Evolutionary conservation across 148 eudicot species (phyloP).

Genomic region (Amaranthus hypochondriacus): DNA sequence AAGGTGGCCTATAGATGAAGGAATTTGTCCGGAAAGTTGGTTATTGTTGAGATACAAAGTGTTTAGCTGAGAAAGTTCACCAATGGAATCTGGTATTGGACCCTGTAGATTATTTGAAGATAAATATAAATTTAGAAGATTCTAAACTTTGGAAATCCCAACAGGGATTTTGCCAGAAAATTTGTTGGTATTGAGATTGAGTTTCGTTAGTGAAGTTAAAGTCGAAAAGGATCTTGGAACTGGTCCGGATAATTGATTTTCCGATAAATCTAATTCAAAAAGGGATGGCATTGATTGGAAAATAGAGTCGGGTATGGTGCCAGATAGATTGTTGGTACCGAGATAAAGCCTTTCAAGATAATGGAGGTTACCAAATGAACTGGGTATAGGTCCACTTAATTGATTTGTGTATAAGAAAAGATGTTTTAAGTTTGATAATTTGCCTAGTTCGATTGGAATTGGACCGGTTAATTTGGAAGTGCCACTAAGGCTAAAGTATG

Average conservation of each 20-base stretch:
- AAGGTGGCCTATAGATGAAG: constrained; percentile 43
- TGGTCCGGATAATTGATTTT: constrained; percentile 43
- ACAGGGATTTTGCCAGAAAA: constrained; percentile 51
- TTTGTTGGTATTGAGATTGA: constrained; percentile 45
- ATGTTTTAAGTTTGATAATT: constrained; percentile 28
- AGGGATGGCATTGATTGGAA: constrained; percentile 33
- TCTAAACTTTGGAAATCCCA: constrained; percentile 45
- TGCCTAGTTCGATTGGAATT: constrained; percentile 58
- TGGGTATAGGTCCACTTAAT: constrained; percentile 50
- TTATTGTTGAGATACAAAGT: constrained; percentile 41
- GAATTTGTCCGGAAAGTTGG: constrained; percentile 45
- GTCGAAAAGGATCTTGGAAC: constrained; percentile 50
- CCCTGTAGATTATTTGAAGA: constrained; percentile 50
- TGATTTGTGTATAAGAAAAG: constrained; percentile 53
- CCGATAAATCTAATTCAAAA: constrained; percentile 43
- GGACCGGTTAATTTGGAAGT: constrained; percentile 44
- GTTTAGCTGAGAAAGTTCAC: constrained; percentile 37
- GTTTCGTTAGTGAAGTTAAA: constrained; percentile 22
- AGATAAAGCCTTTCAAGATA: constrained; percentile 38
- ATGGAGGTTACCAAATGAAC: constrained; percentile 33
- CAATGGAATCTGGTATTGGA: constrained; percentile 52
- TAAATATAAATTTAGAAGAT: constrained; percentile 41
- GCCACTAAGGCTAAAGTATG: constrained; percentile 52
- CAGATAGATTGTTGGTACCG: constrained; percentile 42
- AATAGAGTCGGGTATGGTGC: constrained; percentile 32